Base-by-base conservation (phyloP, 1,284 basidiomycete genomes). In the Tylopilus orsonianus region DNA sequence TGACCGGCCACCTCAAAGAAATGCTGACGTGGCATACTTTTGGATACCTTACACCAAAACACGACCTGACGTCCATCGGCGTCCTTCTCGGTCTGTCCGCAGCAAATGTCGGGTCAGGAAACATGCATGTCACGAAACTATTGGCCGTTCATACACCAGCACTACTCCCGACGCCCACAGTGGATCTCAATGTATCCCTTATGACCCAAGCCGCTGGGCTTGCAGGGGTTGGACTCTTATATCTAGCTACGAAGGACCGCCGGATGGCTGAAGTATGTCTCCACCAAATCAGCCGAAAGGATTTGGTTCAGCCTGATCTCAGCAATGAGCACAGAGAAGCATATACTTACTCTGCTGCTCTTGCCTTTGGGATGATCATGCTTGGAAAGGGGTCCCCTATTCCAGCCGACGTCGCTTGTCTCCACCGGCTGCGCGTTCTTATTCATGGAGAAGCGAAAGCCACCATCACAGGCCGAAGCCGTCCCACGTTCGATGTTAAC, bases 351-450 rank as follows among this genome's bases (percentile, higher is more conserved):
- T 83, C 91, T 2, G 87, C 93, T 1, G 91, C 90, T 4, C 78
- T 97, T 36, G 85, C 90, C 0, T 97, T 97, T 61, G 97, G 97
- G 0, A 88, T 97, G 78, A 89, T 97, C 66, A 95, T 97, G 87
- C 79, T 99, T 5, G 94, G 92, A 7, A 87, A 85, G 57, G 93
- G 93, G 0, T 80, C 84, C 0, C 73, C 79, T 5, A 81, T 85
- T 41, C 87, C 87, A 2, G 89, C 90, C 2, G 92, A 95, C 58
- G 70, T 85, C 50, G 73, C 75, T 13, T 74, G 91, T 50, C 69
- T 93, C 14, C 75, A 79, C 20, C 79, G 84, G 14, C 68, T 95
- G 30, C 81, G 79, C 26, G 67, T 80, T 14, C 78, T 91, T 29
- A 80, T 94, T 41, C 84, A 89, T 47, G 90, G 91, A 13, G 83